Conservation (phyloP, 495 filamentous ascomycete species). For the Xylona heveae region DNA sequence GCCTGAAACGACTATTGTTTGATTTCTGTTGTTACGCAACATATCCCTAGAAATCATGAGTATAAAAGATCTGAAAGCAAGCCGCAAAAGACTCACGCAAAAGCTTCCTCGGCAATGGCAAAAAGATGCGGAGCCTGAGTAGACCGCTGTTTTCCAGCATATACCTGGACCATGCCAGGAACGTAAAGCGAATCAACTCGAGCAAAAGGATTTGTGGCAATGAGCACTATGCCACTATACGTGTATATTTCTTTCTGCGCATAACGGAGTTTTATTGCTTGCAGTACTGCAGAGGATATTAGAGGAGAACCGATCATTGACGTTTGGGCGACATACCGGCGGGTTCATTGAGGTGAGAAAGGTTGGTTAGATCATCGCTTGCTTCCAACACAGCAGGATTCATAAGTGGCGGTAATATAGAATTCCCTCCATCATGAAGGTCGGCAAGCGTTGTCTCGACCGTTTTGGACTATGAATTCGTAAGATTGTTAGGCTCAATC, state of each 20-base stretch:
- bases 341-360: slow-evolving; percentile 96
- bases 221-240: slow-evolving; percentile 96
- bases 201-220: slow-evolving; percentile 96
- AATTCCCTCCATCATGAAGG: slow-evolving; percentile 51
- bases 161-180: slow-evolving; percentile 97
- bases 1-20: slow-evolving; percentile 96
- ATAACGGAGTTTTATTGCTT: slow-evolving; percentile 95
- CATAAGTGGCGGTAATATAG: slow-evolving; percentile 73
- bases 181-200: slow-evolving; percentile 96
- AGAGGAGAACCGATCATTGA: neutral
- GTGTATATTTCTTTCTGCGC: slow-evolving; percentile 99
- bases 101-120: slow-evolving; percentile 96
- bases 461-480: slow-evolving; percentile 39
- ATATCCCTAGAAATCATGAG: slow-evolving; percentile 49
- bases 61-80: slow-evolving; percentile 1
- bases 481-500: neutral
- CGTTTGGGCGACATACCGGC: slow-evolving; percentile 46
- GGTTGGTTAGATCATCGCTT: slow-evolving; percentile 91
- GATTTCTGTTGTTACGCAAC: slow-evolving; percentile 85
- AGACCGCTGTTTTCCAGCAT: slow-evolving; percentile 89
- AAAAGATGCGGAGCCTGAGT: slow-evolving; percentile 97
- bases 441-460: slow-evolving; percentile 61
- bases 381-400: slow-evolving; percentile 97
- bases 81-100: slow-evolving; percentile 43
- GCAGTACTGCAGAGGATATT: slow-evolving; percentile 40